These are phyloP conservation scores for Suillus hirtellus DNA, from an alignment of 768 basidiomycete genomes.

Conservation along the genomic window DNA sequence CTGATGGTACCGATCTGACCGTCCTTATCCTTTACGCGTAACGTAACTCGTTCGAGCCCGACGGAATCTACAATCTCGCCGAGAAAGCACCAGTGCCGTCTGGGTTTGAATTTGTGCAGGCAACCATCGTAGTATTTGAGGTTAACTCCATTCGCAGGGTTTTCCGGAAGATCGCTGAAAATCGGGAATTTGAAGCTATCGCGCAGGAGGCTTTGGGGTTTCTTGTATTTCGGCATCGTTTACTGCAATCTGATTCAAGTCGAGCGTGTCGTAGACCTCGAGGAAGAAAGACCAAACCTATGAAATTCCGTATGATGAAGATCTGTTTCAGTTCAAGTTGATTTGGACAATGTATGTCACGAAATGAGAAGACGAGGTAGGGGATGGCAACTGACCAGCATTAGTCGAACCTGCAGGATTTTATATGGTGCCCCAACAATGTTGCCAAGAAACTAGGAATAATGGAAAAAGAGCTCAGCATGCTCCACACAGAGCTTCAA, in stretches of 20 bases:
- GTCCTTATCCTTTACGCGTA: constrained; percentile 27
- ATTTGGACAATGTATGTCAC: neutral
- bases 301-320: neutral
- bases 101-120: constrained; percentile 5
- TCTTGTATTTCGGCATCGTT: neutral
- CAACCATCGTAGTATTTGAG: neutral
- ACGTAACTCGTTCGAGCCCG: constrained; percentile 25
- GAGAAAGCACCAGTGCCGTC: constrained; percentile 35
- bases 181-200: constrained; percentile 27
- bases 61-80: constrained; percentile 28
- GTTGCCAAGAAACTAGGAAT: neutral
- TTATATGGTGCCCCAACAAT: neutral
- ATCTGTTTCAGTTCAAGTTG: neutral
- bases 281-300: neutral
- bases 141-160: constrained; percentile 19
- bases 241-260: neutral
- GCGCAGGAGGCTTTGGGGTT: neutral
- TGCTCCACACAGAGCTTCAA: neutral
- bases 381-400: neutral
- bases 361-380: neutral
- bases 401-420: neutral
- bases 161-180: constrained; percentile 26
- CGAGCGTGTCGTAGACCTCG: neutral
- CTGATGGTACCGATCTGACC: constrained; percentile 23
- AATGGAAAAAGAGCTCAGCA: neutral